Percentiles rank a stretch among this genome's conserved stretches.
These are phyloP conservation scores for Cyberlindnera subsufficiens DNA, from an alignment of 805 yeast genomes.

Conservation along the genomic window DNA sequence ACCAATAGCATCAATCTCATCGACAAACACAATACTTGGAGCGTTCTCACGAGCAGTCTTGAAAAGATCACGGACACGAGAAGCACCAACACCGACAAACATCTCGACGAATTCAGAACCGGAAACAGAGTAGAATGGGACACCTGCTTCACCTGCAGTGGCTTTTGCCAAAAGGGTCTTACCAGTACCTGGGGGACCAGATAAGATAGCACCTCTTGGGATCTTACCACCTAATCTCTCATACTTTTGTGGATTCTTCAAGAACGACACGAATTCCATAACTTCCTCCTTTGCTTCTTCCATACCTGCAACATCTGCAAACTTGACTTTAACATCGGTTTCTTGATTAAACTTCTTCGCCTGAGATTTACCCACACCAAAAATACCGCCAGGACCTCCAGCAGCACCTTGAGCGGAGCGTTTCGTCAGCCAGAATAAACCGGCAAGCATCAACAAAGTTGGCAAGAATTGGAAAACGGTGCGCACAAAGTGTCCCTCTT, in stretches of 20 bases:
- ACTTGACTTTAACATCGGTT: constrained; percentile 80
- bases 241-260: constrained; percentile 85
- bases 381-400: constrained; percentile 63
- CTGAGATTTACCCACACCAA: constrained; percentile 87
- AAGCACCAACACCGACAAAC: constrained; percentile 99
- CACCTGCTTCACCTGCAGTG: constrained; percentile 99
- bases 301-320: constrained; percentile 95
- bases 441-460: constrained; percentile 84
- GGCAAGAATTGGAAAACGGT: constrained; percentile 75
- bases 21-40: constrained; percentile 94
- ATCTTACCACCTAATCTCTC: constrained; percentile 94
- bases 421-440: constrained; percentile 76
- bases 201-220: constrained; percentile 95
- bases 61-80: constrained; percentile 93
- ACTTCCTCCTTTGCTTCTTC: constrained; percentile 96
- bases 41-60: constrained; percentile 89
- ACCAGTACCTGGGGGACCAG: constrained; percentile 99
- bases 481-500: constrained; percentile 61
- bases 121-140: constrained; percentile 90
- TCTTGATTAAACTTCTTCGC: constrained; percentile 92
- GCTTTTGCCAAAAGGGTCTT: constrained; percentile 95
- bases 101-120: constrained; percentile 98
- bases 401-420: constrained; percentile 43
- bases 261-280: constrained; percentile 94
- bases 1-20: constrained; percentile 99